Evolutionary conservation across 345 rosid genomes (phyloP).

Genomic region (Murraya koenigii): DNA sequence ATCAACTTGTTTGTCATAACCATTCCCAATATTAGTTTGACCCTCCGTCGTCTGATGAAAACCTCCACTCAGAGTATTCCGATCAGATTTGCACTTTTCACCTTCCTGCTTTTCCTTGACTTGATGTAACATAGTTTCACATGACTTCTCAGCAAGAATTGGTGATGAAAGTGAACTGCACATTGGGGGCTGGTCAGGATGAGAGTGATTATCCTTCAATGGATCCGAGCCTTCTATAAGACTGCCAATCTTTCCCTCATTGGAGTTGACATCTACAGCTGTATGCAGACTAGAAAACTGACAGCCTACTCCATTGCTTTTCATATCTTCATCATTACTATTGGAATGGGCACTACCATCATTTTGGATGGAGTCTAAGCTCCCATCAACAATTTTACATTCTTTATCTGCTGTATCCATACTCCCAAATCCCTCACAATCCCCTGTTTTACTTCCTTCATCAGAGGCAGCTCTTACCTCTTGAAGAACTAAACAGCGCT

Average conservation of each 20-base stretch:
- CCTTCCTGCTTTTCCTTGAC: conserved; percentile 28
- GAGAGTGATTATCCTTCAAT: conserved; percentile 29
- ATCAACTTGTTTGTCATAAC: conserved; percentile 33
- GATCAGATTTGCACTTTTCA: conserved; percentile 32
- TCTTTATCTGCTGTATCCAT: conserved; percentile 16
- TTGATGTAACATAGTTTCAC: conserved; percentile 23
- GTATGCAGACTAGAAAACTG: conserved; percentile 36
- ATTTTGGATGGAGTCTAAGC: conserved; percentile 26
- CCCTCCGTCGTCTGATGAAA: conserved; percentile 18
- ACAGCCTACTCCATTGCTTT: conserved; percentile 33
- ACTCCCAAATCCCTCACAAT: conserved; percentile 20
- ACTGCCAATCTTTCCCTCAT: conserved; percentile 30
- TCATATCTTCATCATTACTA: conserved; percentile 29
- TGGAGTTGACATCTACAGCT: conserved; percentile 31
- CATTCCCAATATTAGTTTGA: conserved; percentile 16
- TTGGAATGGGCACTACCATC: conserved; percentile 24
- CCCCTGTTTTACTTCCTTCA: conserved; percentile 24
- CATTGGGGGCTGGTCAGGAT: conserved; percentile 34
- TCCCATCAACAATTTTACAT: conserved; percentile 26
- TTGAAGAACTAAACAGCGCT: conserved; percentile 14
- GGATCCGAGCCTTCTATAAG: conserved; percentile 27
- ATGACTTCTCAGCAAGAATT: conserved; percentile 30
- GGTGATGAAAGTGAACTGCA: conserved; percentile 35
- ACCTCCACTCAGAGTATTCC: conserved; percentile 20
- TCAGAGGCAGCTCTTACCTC: conserved; percentile 20